phyloP scores from a whole-genome alignment of 1,139 yeast species.

The Lodderomyces beijingensis region DNA sequence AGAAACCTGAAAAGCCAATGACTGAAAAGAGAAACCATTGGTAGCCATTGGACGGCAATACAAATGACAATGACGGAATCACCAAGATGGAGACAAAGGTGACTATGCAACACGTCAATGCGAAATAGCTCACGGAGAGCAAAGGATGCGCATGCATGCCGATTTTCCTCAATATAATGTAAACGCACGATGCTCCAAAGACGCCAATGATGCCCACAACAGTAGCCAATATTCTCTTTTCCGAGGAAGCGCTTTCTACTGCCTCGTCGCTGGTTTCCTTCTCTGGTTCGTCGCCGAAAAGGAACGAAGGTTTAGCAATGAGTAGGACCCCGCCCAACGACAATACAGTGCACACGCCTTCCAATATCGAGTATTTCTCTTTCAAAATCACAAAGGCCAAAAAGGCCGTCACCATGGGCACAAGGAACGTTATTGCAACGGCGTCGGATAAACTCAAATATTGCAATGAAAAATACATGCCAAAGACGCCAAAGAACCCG shows the following conservation, averaged over 20 bases:
- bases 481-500: constrained; percentile 79
- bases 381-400: constrained; percentile 64
- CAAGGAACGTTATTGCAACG: constrained; percentile 71
- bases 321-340: constrained; percentile 74
- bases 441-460: constrained; percentile 74
- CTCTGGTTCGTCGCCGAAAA: constrained; percentile 48
- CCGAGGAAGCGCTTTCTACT: constrained; percentile 37
- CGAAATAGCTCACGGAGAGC: constrained; percentile 72
- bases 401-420: constrained; percentile 74
- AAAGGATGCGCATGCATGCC: constrained; percentile 79
- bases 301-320: constrained; percentile 77
- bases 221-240: constrained; percentile 52
- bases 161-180: constrained; percentile 67
- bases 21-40: constrained; percentile 64
- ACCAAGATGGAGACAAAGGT: constrained; percentile 51
- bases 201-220: constrained; percentile 66
- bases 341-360: constrained; percentile 62
- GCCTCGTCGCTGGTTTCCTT: constrained; percentile 27
- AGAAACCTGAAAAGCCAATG: constrained; percentile 75
- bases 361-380: constrained; percentile 65
- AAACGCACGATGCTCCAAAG: constrained; percentile 65
- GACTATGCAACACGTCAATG: constrained; percentile 55
- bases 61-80: constrained; percentile 58
- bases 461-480: constrained; percentile 68
- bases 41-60: constrained; percentile 49